These are phyloP conservation scores for Parathielavia appendiculata DNA, from an alignment of 495 filamentous ascomycete genomes.

Conservation along the genomic window DNA sequence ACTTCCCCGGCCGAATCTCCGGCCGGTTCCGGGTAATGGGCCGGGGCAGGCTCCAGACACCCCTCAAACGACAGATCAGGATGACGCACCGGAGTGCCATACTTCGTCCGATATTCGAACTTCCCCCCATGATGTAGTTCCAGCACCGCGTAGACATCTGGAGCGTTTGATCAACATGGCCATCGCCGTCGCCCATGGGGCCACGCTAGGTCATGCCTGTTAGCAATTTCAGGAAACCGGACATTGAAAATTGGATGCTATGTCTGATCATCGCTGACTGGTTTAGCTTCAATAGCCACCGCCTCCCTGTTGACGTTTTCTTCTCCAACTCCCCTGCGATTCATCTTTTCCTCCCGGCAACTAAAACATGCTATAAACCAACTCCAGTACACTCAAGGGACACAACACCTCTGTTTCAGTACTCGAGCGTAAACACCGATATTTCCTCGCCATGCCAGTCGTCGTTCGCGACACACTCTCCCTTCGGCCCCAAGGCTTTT, in stretches of 20 bases:
- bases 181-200: neutral
- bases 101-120: neutral
- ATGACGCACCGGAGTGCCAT: too few species aligned
- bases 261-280: neutral
- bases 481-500: conserved; percentile 16
- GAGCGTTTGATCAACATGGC: conserved; percentile 1
- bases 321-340: neutral
- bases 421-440: neutral
- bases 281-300: neutral
- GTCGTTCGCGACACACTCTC: conserved; percentile 8
- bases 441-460: neutral
- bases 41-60: neutral
- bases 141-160: too few species aligned
- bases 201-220: neutral
- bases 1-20: neutral
- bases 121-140: neutral
- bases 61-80: neutral
- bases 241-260: neutral
- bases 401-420: neutral
- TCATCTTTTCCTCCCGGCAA: neutral
- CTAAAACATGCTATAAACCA: neutral
- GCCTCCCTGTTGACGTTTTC: neutral
- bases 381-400: neutral
- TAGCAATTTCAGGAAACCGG: too few species aligned
- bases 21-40: neutral